Conservation (phyloP, 805 yeast genomes). For the Barnettozyma populi region DNA sequence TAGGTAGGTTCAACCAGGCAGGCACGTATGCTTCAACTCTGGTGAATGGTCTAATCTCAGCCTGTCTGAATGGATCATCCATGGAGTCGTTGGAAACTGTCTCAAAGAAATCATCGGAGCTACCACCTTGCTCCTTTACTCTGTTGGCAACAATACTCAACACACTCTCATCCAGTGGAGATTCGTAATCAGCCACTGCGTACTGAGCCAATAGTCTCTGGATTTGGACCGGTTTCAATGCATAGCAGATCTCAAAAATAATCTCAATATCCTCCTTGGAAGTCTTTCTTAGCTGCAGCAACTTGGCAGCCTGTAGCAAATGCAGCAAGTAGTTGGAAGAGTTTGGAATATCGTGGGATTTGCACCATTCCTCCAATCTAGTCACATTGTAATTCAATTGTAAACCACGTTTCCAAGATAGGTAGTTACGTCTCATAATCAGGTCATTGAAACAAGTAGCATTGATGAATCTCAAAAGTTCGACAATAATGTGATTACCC, state of each 20-base stretch:
- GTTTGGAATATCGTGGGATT: conserved; percentile 84
- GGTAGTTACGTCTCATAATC: conserved; percentile 88
- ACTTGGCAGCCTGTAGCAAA: conserved; percentile 86
- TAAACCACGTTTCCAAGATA: conserved; percentile 96
- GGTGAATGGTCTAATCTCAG: conserved; percentile 70
- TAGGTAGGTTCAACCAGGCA: conserved; percentile 87
- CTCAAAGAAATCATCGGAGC: conserved; percentile 63
- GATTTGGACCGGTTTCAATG: conserved; percentile 90
- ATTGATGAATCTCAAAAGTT: conserved; percentile 80
- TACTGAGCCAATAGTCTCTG: conserved; percentile 89
- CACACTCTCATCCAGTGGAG: conserved; percentile 81
- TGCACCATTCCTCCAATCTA: conserved; percentile 97
- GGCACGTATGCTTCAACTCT: conserved; percentile 90
- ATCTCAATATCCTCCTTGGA: conserved; percentile 86
- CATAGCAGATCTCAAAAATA: conserved; percentile 90
- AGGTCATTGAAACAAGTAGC: conserved; percentile 93
- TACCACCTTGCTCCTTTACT: conserved; percentile 55
- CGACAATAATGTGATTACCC: conserved; percentile 76
- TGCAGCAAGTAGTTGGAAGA: conserved; percentile 81
- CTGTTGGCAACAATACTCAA: conserved; percentile 75
- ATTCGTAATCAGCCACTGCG: conserved; percentile 88
- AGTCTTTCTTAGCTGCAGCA: conserved; percentile 86
- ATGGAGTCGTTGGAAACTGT: conserved; percentile 68
- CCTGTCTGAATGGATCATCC: conserved; percentile 76
- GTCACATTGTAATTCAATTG: conserved; percentile 96